Evolutionary conservation across 805 yeast genomes (phyloP).

Genomic region (Cyberlindnera sargentensis): DNA sequence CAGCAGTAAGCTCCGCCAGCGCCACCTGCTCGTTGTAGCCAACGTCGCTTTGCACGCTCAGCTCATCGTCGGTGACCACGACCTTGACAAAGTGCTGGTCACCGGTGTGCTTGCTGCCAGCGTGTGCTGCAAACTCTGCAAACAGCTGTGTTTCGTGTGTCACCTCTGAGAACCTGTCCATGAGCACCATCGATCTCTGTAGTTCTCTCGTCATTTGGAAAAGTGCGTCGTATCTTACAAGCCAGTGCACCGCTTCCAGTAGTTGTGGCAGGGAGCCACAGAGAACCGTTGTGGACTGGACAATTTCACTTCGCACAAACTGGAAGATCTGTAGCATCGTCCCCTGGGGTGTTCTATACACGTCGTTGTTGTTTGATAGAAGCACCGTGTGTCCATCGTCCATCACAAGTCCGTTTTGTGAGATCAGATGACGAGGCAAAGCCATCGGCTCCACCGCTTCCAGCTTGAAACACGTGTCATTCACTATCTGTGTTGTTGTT

Average conservation of each 20-base stretch:
- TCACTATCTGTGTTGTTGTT: neutral
- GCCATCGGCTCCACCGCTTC: slow-evolving; percentile 1
- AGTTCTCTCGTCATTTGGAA: slow-evolving; percentile 1
- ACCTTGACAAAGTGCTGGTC: neutral
- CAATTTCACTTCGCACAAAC: slow-evolving; percentile 6
- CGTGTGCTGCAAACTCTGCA: neutral
- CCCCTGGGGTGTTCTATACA: slow-evolving; percentile 2
- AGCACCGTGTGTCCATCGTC: slow-evolving; percentile 1
- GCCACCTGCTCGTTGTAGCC: neutral
- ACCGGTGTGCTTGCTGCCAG: too few relatives aligned
- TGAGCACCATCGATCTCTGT: slow-evolving; percentile 1
- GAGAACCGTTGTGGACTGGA: neutral
- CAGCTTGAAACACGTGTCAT: slow-evolving; percentile 13
- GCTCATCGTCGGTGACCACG: neutral
- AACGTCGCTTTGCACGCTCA: neutral
- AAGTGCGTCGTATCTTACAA: slow-evolving; percentile 1
- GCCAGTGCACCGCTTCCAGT: neutral
- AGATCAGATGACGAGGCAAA: neutral
- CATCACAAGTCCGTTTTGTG: neutral
- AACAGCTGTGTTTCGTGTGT: slow-evolving; percentile 4
- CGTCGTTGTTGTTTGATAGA: slow-evolving; percentile 5
- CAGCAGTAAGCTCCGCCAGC: neutral
- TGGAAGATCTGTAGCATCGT: slow-evolving; percentile 8
- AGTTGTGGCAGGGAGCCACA: slow-evolving; percentile 5
- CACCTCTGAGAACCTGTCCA: slow-evolving; percentile 11